Percentiles rank a stretch among this genome's conserved stretches.
phyloP scores from a whole-genome alignment of 176 grass and related monocot genomes.

The Eragrostis curvula region DNA sequence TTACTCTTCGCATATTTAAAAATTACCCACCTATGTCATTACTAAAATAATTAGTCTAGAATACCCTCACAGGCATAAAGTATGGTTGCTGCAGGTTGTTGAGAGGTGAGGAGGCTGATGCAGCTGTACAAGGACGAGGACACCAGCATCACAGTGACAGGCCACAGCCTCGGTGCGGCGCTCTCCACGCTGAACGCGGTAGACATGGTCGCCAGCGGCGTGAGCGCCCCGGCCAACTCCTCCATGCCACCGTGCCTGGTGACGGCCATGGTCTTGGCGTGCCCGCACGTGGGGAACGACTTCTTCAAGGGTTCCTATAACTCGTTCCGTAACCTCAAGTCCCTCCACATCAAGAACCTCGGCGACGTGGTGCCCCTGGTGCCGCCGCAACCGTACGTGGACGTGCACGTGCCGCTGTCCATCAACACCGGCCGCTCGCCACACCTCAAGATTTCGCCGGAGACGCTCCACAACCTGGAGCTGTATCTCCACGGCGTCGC shows the following conservation, averaged over 20 bases:
- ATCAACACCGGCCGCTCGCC: conserved; percentile 47
- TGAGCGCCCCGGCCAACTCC: not conserved
- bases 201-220: conserved; percentile 49
- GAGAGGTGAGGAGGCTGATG: conserved; percentile 44
- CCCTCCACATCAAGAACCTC: no score
- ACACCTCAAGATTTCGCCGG: conserved; percentile 31
- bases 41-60: no score
- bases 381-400: conserved; percentile 40
- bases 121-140: conserved; percentile 52
- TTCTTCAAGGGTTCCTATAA: conserved; percentile 40
- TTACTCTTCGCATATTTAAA: no score
- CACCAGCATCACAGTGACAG: conserved; percentile 64
- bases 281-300: conserved; percentile 56
- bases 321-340: conserved; percentile 11
- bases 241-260: conserved; percentile 18
- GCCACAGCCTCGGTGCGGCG: conserved; percentile 74
- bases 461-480: conserved; percentile 55
- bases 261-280: conserved; percentile 52
- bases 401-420: conserved; percentile 43
- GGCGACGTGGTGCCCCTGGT: conserved; percentile 52
- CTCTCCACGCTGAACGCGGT: conserved; percentile 51
- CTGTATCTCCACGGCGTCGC: conserved; percentile 61
- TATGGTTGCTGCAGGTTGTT: conserved; percentile 24
- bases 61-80: no score
- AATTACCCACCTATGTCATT: no score